phyloP scores from a whole-genome alignment of 306 rosid species.

The Geum urbanum region DNA sequence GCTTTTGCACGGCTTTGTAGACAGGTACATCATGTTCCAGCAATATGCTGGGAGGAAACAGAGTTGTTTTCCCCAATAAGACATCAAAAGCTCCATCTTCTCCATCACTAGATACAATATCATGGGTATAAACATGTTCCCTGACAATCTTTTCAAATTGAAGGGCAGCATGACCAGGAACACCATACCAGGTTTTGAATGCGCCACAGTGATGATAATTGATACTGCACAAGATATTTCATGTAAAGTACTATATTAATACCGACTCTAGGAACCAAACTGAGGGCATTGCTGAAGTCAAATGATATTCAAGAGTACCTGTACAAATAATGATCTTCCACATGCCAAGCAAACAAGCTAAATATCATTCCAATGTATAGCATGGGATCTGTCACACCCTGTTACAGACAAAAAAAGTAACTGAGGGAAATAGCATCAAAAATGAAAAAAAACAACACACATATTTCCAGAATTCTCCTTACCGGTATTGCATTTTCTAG shows the following conservation, averaged over 20 bases:
- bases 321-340: slow-evolving; percentile 92
- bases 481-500: slow-evolving; percentile 83
- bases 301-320: slow-evolving; percentile 40
- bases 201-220: slow-evolving; percentile 97
- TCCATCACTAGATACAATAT: slow-evolving; percentile 73
- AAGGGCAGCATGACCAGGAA: slow-evolving; percentile 87
- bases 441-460: neutral
- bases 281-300: slow-evolving; percentile 10
- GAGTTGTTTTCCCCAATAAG: slow-evolving; percentile 83
- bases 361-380: slow-evolving; percentile 95
- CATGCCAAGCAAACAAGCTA: slow-evolving; percentile 99
- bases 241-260: slow-evolving; percentile 8
- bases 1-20: slow-evolving; percentile 90
- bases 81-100: slow-evolving; percentile 97
- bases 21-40: slow-evolving; percentile 81
- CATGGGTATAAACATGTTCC: slow-evolving; percentile 76
- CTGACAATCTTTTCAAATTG: slow-evolving; percentile 81
- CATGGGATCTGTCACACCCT: slow-evolving; percentile 99
- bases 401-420: slow-evolving; percentile 34
- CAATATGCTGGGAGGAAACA: slow-evolving; percentile 88
- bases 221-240: slow-evolving; percentile 54
- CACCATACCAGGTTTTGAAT: slow-evolving; percentile 96
- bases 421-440: slow-evolving; percentile 9
- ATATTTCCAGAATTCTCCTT: slow-evolving; percentile 22
- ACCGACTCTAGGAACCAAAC: neutral